Percentiles rank a stretch among this genome's conserved stretches.
Evolutionary conservation across 306 rosid genomes (phyloP).

Genomic region (Amphicarpaea edgeworthii): DNA sequence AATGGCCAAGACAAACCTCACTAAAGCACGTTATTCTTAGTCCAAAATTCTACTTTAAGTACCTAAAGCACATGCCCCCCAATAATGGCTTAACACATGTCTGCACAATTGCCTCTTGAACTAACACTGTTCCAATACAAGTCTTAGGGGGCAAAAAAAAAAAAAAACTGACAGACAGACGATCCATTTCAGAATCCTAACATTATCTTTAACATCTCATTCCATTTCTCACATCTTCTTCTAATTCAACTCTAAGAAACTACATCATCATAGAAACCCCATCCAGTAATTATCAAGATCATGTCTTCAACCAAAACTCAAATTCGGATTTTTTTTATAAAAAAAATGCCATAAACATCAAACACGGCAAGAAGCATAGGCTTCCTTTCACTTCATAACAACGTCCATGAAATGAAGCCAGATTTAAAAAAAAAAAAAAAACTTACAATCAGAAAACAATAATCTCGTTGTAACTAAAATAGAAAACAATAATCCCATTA

Average conservation of each 20-base stretch:
- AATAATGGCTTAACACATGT: constrained; percentile 23
- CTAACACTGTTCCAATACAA: too few relatives aligned
- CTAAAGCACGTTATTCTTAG: constrained; percentile 16
- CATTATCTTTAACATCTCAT: not conserved
- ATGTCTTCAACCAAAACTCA: not conserved
- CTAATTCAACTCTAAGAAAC: constrained; percentile 32
- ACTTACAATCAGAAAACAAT: constrained; percentile 2
- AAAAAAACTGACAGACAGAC: too few relatives aligned
- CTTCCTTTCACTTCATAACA: constrained; percentile 1
- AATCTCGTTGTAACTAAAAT: not conserved
- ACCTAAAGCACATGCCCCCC: constrained; percentile 11
- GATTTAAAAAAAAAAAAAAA: not conserved
- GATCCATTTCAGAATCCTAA: constrained; percentile 25
- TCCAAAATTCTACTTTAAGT: constrained; percentile 14
- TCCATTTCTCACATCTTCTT: constrained; percentile 27
- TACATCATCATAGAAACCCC: constrained; percentile 27
- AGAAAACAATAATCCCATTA: not conserved
- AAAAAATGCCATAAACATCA: not conserved
- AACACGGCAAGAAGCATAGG: not conserved
- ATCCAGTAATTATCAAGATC: constrained; percentile 25
- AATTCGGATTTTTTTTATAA: not conserved
- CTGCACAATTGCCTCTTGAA: constrained; percentile 4
- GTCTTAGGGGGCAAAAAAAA: too few relatives aligned
- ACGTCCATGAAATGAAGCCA: not conserved
- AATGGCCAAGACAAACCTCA: too few relatives aligned